Percentiles rank a stretch among this genome's conserved stretches.
phyloP scores from a whole-genome alignment of 139 green algal species.

The Micractinium sp. region DNA sequence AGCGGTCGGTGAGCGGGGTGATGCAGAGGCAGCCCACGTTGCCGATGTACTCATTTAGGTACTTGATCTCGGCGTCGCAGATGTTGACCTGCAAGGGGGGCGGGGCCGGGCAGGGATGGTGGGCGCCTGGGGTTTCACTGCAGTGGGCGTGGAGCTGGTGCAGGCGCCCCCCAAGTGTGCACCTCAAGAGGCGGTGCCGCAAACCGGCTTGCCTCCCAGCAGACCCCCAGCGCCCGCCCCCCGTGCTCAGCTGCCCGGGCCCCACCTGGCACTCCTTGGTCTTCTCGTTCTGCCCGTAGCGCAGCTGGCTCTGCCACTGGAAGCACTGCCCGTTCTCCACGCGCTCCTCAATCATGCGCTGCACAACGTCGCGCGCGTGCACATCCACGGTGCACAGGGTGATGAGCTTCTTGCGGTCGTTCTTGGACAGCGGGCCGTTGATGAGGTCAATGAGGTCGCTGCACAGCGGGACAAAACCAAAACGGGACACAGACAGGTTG shows the following conservation, averaged over 20 bases:
- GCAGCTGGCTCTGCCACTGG: constrained; percentile 93
- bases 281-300: constrained; percentile 86
- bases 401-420: constrained; percentile 94
- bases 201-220: no score
- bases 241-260: no score
- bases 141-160: no score
- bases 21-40: constrained; percentile 95
- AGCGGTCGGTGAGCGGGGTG: constrained; percentile 94
- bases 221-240: no score
- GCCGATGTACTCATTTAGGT: constrained; percentile 94
- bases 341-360: constrained; percentile 85
- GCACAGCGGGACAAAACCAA: background rate
- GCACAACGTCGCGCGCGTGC: constrained; percentile 90
- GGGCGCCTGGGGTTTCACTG: background rate
- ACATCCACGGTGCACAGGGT: constrained; percentile 96
- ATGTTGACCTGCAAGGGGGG: constrained; percentile 75
- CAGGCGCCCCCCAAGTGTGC: background rate
- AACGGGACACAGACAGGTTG: background rate
- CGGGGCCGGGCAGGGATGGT: background rate
- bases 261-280: constrained; percentile 74
- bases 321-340: constrained; percentile 82
- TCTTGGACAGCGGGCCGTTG: constrained; percentile 79
- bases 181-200: background rate
- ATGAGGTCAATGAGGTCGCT: constrained; percentile 87
- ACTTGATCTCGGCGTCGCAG: constrained; percentile 90